Base-by-base conservation (phyloP, 192 early-diverging fungal genomes). In the Dissophora ornata region DNA sequence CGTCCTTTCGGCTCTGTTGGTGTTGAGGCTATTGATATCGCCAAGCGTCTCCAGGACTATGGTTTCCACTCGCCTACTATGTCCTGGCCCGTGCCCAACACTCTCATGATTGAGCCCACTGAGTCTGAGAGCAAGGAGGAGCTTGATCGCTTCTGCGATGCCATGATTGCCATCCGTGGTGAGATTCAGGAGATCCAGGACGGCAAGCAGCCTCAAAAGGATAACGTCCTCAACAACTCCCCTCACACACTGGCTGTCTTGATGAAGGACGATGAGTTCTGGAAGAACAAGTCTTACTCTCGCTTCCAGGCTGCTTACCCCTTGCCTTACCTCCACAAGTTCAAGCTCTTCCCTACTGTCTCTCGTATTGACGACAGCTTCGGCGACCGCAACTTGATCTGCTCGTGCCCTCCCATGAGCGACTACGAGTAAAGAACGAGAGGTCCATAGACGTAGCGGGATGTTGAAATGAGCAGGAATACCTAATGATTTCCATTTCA, bases 81-180 rank as follows among this genome's bases (percentile, higher is more conserved):
- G 98, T 97, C 96, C 19, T 99, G 96, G 92, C 98, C 98, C 22
- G 97, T 98, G 24, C 85, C 94, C 63, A 97, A 98, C 89, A 99
- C 98, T 13, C 90, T 99, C 48, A 99, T 99, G 98, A 91, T 99
- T 69, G 98, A 99, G 85, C 98, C 98, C 18, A 99, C 98, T 49
- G 98, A 99, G 79, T 97, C 95, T 58, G 98, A 99, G 82, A 85
- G 88, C 68, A 90, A 91, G 75, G 88, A 82, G 65, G 98, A 99
- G 83, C 82, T 99, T 18, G 98, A 99, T 83, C 87, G 94, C 38
- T 99, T 99, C 90, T 96, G 94, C 66, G 96, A 98, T 81, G 98
- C 98, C 42, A 94, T 99, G 94, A 96, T 99, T 57, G 79, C 90
- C 25, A 99, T 99, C 54, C 95, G 97, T 49, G 70, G 86, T 49